phyloP scores from a whole-genome alignment of 495 filamentous ascomycete species.

The Aspergillus campestris region DNA sequence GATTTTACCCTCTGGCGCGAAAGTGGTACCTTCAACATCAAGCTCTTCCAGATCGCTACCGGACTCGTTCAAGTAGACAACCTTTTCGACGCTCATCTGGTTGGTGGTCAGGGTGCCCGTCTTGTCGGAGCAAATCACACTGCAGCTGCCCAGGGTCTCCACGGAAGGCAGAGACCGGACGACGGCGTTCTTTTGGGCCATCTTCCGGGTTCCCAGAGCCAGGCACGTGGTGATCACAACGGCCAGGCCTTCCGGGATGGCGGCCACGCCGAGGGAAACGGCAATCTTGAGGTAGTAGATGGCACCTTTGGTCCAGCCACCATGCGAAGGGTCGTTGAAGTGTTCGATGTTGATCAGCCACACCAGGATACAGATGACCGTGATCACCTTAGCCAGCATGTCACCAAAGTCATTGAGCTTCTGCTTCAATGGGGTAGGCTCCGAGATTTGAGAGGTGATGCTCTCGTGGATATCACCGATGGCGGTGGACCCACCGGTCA shows the following conservation, averaged over 20 bases:
- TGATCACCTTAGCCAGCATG: constrained; percentile 94
- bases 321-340: constrained; percentile 90
- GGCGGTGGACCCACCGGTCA: constrained; percentile 85
- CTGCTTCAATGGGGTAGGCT: constrained; percentile 94
- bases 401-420: constrained; percentile 99
- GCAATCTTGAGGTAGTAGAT: constrained; percentile 99
- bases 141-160: constrained; percentile 97
- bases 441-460: constrained; percentile 95
- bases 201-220: constrained; percentile 90
- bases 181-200: constrained; percentile 97
- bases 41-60: constrained; percentile 78
- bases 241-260: constrained; percentile 93
- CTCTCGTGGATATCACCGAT: constrained; percentile 99
- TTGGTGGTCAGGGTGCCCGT: constrained; percentile 98
- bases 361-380: constrained; percentile 88
- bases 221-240: constrained; percentile 98
- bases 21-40: constrained; percentile 88
- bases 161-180: constrained; percentile 94
- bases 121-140: constrained; percentile 99
- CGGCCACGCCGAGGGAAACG: constrained; percentile 94
- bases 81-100: constrained; percentile 96
- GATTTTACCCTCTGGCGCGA: constrained; percentile 74
- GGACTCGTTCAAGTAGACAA: constrained; percentile 68
- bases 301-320: constrained; percentile 92
- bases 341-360: constrained; percentile 98